Conservation (phyloP, 441 rosid genomes). For the Biscutella laevigata region DNA sequence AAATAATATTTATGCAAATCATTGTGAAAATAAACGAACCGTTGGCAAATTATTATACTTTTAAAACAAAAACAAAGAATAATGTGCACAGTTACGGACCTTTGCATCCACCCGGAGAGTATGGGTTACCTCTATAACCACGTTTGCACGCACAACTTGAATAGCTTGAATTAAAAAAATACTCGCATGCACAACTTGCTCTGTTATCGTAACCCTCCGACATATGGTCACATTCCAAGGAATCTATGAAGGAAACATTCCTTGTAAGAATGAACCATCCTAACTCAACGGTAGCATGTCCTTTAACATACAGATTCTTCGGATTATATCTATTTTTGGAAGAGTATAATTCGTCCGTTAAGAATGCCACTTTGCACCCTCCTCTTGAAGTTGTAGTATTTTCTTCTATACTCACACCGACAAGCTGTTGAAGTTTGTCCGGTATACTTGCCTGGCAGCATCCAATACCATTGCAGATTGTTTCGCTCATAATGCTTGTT, state of each 20-base stretch:
- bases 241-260: not conserved
- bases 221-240: not conserved
- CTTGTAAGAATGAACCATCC: not conserved
- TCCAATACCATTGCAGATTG: not conserved
- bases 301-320: not conserved
- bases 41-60: no score
- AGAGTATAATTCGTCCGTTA: not conserved
- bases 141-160: no score
- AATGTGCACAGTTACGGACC: no score
- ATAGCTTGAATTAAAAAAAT: no score
- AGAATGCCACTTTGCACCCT: slow-evolving; percentile 17
- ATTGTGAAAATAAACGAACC: no score
- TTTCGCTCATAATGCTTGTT: not conserved
- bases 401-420: slow-evolving; percentile 4
- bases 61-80: no score
- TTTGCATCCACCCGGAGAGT: no score
- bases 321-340: not conserved
- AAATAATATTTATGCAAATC: no score
- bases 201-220: no score
- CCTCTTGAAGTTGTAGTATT: not conserved
- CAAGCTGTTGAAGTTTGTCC: not conserved
- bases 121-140: no score
- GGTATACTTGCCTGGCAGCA: slow-evolving; percentile 22
- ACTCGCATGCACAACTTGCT: no score
- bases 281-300: not conserved